Conservation (phyloP, 345 rosid genomes). For the Dipteronia dyeriana region DNA sequence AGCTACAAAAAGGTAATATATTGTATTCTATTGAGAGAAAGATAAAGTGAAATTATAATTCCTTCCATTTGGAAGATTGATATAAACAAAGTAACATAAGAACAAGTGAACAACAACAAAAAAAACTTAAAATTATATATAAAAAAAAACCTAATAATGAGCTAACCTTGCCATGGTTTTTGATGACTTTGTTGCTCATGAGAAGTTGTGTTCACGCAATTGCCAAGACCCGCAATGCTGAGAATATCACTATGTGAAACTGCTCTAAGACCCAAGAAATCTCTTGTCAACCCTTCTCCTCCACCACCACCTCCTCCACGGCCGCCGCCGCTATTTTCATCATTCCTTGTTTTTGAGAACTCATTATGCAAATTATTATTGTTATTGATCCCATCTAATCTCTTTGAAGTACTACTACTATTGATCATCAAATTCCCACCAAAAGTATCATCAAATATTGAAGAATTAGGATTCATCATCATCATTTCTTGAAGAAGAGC, state of each 20-base stretch:
- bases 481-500: conserved; percentile 54
- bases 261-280: conserved; percentile 78
- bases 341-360: conserved; percentile 3
- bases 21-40: conserved; percentile 9
- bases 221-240: conserved; percentile 63
- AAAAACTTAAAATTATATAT: conserved; percentile 3
- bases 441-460: conserved; percentile 45
- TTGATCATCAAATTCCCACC: conserved; percentile 38
- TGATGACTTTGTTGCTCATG: conserved; percentile 35
- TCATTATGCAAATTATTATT: conserved; percentile 24
- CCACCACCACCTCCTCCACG: conserved; percentile 36
- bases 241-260: conserved; percentile 75
- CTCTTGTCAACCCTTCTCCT: conserved; percentile 72
- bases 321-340: neutral
- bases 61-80: conserved; percentile 47
- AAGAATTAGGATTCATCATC: conserved; percentile 38
- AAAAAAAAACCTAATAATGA: neutral
- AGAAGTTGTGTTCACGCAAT: conserved; percentile 45
- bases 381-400: neutral
- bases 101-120: neutral
- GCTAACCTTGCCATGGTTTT: conserved; percentile 70
- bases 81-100: neutral
- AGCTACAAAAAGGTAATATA: conserved; percentile 16
- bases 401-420: conserved; percentile 28
- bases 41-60: neutral